phyloP scores from a whole-genome alignment of 768 basidiomycete species.

The Daedaleopsis sinensis region DNA sequence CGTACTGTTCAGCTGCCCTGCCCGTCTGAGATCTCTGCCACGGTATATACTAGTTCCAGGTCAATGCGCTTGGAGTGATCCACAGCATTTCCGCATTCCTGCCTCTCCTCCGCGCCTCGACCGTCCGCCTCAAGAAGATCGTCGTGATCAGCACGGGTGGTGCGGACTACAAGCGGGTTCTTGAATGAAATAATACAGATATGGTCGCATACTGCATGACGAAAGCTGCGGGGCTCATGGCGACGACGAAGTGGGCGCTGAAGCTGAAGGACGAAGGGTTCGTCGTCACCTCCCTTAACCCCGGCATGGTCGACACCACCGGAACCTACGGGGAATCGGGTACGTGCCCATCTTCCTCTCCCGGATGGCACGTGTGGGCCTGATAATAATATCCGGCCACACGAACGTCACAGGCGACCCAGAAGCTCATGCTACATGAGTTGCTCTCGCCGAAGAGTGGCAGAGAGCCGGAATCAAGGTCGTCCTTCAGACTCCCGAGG shows the following conservation, averaged over 20 bases:
- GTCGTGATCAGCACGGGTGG: slow-evolving; percentile 35
- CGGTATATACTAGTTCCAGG: slow-evolving; percentile 2
- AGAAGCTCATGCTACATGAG: no score
- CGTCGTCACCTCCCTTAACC: slow-evolving; percentile 36
- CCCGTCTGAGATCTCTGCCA: background rate
- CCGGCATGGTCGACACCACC: no score
- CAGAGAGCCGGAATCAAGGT: background rate
- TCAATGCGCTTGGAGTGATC: slow-evolving; percentile 39
- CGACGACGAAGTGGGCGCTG: slow-evolving; percentile 39
- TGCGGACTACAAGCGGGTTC: slow-evolving; percentile 33
- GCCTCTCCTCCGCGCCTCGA: slow-evolving; percentile 37
- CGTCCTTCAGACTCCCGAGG: slow-evolving; percentile 3
- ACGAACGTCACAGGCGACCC: no score
- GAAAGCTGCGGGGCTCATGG: slow-evolving; percentile 42
- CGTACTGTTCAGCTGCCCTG: no score
- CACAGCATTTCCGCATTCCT: background rate
- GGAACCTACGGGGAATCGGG: background rate
- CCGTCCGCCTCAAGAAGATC: slow-evolving; percentile 37
- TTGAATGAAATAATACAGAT: slow-evolving; percentile 9
- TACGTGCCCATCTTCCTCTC: no score
- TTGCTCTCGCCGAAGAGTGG: no score
- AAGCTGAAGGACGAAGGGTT: slow-evolving; percentile 36
- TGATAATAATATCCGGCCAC: no score
- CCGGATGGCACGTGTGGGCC: no score
- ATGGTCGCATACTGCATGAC: slow-evolving; percentile 38